Conservation (phyloP, 2,329 filamentous ascomycete species). For the Cladosporium sphaerospermum region DNA sequence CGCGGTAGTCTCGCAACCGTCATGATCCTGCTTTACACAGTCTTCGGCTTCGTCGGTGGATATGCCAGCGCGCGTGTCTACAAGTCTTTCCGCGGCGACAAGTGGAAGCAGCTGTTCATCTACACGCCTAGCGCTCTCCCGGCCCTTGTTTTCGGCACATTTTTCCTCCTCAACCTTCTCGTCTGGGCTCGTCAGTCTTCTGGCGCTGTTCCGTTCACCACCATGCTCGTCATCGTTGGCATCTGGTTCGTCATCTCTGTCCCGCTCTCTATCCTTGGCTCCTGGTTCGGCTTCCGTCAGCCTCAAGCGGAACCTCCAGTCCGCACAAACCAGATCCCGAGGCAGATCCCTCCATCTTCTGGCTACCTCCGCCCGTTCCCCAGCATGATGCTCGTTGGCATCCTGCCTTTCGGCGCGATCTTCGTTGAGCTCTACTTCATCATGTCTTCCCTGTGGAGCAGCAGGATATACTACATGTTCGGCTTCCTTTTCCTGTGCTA, state of each 20-base stretch:
- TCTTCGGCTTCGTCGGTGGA: constrained; percentile 87
- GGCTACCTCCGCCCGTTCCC: constrained; percentile 82
- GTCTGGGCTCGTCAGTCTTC: constrained; percentile 90
- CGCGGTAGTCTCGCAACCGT: constrained; percentile 89
- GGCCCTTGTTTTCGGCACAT: constrained; percentile 74
- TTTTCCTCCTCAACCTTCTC: constrained; percentile 94
- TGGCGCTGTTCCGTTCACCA: constrained; percentile 90
- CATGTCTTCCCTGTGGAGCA: constrained; percentile 98
- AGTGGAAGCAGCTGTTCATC: constrained; percentile 90
- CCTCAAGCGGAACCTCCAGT: constrained; percentile 69
- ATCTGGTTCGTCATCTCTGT: constrained; percentile 98
- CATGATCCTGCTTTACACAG: constrained; percentile 85
- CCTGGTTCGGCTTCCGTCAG: constrained; percentile 82
- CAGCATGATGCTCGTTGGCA: constrained; percentile 84
- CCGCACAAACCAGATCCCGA: constrained; percentile 94
- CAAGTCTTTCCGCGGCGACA: constrained; percentile 85
- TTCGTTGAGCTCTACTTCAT: constrained; percentile 99
- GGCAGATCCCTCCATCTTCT: constrained; percentile 80
- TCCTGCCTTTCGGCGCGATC: constrained; percentile 91
- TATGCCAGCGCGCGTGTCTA: constrained; percentile 88
- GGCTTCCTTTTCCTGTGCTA: constrained; percentile 98
- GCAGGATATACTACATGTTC: constrained; percentile 99
- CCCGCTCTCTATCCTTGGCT: constrained; percentile 80
- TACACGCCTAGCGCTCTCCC: constrained; percentile 83
- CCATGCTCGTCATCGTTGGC: constrained; percentile 85